Evolutionary conservation across 2,329 filamentous ascomycete genomes (phyloP).

Genomic region (Nothophaeocryptopus gaeumannii): DNA sequence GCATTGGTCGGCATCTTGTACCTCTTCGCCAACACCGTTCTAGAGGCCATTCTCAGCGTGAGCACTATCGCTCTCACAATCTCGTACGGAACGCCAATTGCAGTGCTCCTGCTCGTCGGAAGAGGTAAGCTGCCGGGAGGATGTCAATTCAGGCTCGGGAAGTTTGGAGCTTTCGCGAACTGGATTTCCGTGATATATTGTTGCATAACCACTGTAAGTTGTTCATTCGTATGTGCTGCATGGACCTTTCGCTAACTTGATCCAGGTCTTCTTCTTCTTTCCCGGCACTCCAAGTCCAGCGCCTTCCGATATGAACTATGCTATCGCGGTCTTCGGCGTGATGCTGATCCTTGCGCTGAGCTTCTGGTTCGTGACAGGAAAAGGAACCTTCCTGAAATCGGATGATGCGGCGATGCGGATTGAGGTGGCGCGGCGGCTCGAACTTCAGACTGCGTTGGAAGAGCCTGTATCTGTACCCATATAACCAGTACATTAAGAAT

Average conservation of each 20-base stretch:
- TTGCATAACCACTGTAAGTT: conserved; percentile 46
- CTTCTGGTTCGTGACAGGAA: conserved; percentile 53
- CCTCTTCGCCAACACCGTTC: conserved; percentile 39
- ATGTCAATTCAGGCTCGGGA: conserved; percentile 45
- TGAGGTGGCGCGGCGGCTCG: conserved; percentile 20
- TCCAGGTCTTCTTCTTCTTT: conserved; percentile 52
- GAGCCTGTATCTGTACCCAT: too few relatives aligned
- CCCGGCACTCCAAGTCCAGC: conserved; percentile 47
- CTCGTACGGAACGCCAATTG: conserved; percentile 42
- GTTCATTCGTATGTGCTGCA: too few relatives aligned
- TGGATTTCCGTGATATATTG: conserved; percentile 54
- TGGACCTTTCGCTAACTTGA: too few relatives aligned
- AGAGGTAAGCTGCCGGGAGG: conserved; percentile 52
- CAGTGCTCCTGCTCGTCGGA: conserved; percentile 44
- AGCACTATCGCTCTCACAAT: conserved; percentile 43
- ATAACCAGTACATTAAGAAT: too few relatives aligned
- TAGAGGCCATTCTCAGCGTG: conserved; percentile 45
- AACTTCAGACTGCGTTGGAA: not conserved
- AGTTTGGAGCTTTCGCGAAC: conserved; percentile 26
- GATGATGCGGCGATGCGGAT: conserved; percentile 24
- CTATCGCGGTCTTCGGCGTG: conserved; percentile 56
- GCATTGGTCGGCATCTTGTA: conserved; percentile 52
- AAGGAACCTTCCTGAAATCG: conserved; percentile 35
- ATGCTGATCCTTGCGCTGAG: conserved; percentile 51
- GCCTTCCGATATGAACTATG: conserved; percentile 56